These are phyloP conservation scores for Pigoraptor vietnamica DNA, from an alignment of 78 protist genomes.

Conservation along the genomic window DNA sequence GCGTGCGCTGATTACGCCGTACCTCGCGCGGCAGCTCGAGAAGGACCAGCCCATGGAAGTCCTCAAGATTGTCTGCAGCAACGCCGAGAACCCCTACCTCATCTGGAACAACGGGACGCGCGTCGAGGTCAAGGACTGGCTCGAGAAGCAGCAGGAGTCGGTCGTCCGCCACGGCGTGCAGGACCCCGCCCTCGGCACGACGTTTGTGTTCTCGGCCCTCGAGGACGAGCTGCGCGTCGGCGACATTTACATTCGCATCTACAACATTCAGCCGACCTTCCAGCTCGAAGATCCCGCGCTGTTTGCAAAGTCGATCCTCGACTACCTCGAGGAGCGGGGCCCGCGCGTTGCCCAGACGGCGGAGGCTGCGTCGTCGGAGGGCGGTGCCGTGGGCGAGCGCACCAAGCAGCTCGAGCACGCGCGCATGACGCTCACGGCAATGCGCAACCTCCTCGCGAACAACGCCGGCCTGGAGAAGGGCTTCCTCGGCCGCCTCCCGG, in stretches of 20 bases:
- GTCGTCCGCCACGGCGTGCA: neutral
- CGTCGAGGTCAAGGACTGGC: conserved; percentile 27
- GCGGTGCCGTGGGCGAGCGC: no score
- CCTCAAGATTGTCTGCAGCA: conserved; percentile 21
- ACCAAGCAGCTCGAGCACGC: neutral
- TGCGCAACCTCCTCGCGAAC: neutral
- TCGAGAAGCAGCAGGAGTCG: neutral
- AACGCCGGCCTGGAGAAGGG: neutral
- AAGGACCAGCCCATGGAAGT: neutral
- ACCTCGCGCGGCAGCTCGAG: neutral
- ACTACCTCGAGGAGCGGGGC: neutral
- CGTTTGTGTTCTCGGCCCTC: neutral
- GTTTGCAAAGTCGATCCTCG: neutral
- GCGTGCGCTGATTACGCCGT: neutral
- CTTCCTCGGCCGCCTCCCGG: neutral
- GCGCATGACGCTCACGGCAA: neutral
- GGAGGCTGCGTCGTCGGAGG: no score
- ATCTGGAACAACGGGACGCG: conserved; percentile 68
- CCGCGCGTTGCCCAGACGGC: no score
- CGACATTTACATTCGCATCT: conserved; percentile 52
- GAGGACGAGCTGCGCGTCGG: conserved; percentile 34
- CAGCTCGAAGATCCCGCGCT: no score
- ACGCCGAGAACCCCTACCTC: conserved; percentile 61
- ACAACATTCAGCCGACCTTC: conserved; percentile 36
- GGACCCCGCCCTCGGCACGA: neutral